Conservation (phyloP, 176 grass and related monocot genomes). For the Juncus effusus region DNA sequence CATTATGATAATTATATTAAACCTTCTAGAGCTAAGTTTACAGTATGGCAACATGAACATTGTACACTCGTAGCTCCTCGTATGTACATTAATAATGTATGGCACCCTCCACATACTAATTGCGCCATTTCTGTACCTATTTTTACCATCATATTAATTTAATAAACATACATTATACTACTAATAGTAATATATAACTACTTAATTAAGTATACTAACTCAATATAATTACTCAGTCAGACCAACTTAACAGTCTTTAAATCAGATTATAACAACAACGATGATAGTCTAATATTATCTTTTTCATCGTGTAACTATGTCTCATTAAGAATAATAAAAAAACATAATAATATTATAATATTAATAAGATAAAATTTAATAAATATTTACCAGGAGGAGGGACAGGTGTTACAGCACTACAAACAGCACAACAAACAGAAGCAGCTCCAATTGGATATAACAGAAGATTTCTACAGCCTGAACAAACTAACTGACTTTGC, state of each 20-base stretch:
- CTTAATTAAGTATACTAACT: no score
- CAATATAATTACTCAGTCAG: no score
- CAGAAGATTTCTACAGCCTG: conserved; percentile 87
- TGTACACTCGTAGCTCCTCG: conserved; percentile 87
- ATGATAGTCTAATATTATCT: no score
- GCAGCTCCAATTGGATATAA: conserved; percentile 86
- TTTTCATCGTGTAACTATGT: no score
- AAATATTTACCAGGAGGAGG: conserved; percentile 67
- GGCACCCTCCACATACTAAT: conserved; percentile 91
- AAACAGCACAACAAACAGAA: conserved; percentile 90
- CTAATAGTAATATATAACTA: no score
- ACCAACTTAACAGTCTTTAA: no score
- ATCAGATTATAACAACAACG: no score
- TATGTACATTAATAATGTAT: conserved; percentile 98
- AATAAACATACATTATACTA: no score
- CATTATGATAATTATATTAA: conserved; percentile 22
- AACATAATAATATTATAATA: no score
- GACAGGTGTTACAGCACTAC: conserved; percentile 79
- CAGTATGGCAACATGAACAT: conserved; percentile 96
- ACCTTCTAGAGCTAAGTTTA: conserved; percentile 94
- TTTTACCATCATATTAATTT: neutral
- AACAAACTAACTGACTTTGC: conserved; percentile 92
- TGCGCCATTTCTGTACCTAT: conserved; percentile 96
- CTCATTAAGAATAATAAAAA: no score
- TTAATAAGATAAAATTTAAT: neutral